phyloP scores from a whole-genome alignment of 805 yeast species.

The Saccharomycopsis amapae region DNA sequence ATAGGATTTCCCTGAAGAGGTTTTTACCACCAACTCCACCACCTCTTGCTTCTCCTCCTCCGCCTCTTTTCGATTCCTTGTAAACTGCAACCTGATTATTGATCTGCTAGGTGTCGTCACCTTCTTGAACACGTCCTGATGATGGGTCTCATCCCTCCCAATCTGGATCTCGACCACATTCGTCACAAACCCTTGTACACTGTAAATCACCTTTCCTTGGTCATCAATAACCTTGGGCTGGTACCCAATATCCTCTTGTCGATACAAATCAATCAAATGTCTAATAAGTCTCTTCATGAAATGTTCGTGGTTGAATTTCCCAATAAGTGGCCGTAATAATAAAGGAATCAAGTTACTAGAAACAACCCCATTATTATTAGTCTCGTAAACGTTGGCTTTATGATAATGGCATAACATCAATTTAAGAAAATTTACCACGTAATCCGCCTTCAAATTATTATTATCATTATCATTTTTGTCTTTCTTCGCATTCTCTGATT shows the following conservation, averaged over 20 bases:
- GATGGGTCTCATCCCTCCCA: too few species aligned
- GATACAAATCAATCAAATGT: constrained; percentile 9
- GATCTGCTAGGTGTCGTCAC: neutral
- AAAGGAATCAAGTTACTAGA: constrained; percentile 38
- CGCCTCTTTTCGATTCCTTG: constrained; percentile 1
- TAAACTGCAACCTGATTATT: neutral
- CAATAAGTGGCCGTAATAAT: constrained; percentile 50
- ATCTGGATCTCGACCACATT: too few species aligned
- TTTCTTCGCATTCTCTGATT: neutral
- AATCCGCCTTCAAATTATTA: constrained; percentile 42
- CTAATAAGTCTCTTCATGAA: constrained; percentile 27
- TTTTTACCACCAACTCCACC: neutral
- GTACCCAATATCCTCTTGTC: too few species aligned
- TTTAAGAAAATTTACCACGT: constrained; percentile 46
- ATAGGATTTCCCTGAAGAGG: constrained; percentile 2
- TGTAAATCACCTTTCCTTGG: too few species aligned
- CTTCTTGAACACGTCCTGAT: neutral
- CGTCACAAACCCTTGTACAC: too few species aligned
- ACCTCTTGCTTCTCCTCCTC: neutral
- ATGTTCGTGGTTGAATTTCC: constrained; percentile 49
- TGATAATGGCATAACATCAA: constrained; percentile 57
- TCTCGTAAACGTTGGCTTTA: constrained; percentile 32
- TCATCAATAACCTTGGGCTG: too few species aligned
- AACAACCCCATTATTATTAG: too few species aligned
- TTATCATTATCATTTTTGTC: constrained; percentile 27